phyloP scores from a whole-genome alignment of 805 yeast species.

The Saccharomycopsis sp. region DNA sequence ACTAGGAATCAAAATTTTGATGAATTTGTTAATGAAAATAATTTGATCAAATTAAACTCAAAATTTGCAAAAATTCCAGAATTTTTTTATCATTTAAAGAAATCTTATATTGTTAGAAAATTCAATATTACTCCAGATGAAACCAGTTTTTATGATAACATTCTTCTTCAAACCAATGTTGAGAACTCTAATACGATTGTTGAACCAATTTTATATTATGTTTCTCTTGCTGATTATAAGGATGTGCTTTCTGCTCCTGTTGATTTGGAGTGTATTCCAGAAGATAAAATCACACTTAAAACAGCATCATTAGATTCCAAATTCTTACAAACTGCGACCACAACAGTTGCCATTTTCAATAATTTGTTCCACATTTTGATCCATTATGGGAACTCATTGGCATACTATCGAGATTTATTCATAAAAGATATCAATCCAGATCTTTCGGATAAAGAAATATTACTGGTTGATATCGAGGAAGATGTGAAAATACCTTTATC shows the following conservation, averaged over 20 bases:
- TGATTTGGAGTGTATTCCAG: neutral
- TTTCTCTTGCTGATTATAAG: neutral
- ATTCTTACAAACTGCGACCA: slow-evolving; percentile 8
- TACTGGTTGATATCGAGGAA: neutral
- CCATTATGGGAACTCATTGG: slow-evolving; percentile 18
- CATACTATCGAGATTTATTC: slow-evolving; percentile 10
- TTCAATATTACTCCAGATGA: slow-evolving; percentile 37
- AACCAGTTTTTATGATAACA: slow-evolving; percentile 31
- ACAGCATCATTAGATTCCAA: slow-evolving; percentile 15
- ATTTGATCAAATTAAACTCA: slow-evolving; percentile 3
- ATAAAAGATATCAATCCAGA: slow-evolving; percentile 1
- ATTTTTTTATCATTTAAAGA: slow-evolving; percentile 27
- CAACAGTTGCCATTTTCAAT: slow-evolving; percentile 22
- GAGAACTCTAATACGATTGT: slow-evolving; percentile 7
- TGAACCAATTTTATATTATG: slow-evolving; percentile 1
- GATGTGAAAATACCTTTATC: neutral
- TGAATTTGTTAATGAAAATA: slow-evolving; percentile 1
- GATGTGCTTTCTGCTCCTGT: neutral
- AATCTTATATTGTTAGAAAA: slow-evolving; percentile 28
- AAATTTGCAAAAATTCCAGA: slow-evolving; percentile 23
- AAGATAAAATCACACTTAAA: neutral
- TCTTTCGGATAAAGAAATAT: neutral
- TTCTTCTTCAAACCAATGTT: slow-evolving; percentile 23
- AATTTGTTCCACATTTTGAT: slow-evolving; percentile 21
- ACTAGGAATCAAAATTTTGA: slow-evolving; percentile 3